These are phyloP conservation scores for Apophysomyces sp. DNA, from an alignment of 371 early-diverging fungal genomes.

Conservation along the genomic window DNA sequence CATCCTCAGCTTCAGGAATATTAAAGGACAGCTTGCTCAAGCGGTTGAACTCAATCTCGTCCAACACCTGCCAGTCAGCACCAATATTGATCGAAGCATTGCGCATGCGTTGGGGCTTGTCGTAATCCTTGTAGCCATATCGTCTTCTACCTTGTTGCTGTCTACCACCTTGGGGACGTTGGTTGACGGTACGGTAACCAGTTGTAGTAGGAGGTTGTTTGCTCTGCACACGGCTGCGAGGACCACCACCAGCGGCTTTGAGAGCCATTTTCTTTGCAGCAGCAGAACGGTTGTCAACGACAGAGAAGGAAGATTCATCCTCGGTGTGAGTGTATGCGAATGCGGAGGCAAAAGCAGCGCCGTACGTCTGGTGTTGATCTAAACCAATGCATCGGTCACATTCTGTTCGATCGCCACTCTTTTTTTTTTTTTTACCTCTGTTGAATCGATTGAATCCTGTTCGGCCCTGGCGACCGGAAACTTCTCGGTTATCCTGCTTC, in stretches of 20 bases:
- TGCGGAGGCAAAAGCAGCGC: slow-evolving; percentile 81
- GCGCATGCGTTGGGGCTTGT: slow-evolving; percentile 72
- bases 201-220: slow-evolving; percentile 21
- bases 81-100: slow-evolving; percentile 89
- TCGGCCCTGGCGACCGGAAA: slow-evolving; percentile 52
- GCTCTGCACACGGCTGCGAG: slow-evolving; percentile 35
- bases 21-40: slow-evolving; percentile 82
- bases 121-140: slow-evolving; percentile 55
- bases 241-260: slow-evolving; percentile 52
- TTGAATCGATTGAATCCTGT: slow-evolving; percentile 62
- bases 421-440: slow-evolving; percentile 45
- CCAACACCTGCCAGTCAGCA: slow-evolving; percentile 89
- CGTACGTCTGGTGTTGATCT: slow-evolving; percentile 83
- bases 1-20: slow-evolving; percentile 74
- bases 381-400: background rate
- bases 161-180: slow-evolving; percentile 47
- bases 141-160: slow-evolving; percentile 45
- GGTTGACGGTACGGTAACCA: slow-evolving; percentile 39
- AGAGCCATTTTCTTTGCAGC: slow-evolving; percentile 69
- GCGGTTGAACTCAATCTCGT: slow-evolving; percentile 93
- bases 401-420: background rate
- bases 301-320: slow-evolving; percentile 95
- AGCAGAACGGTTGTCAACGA: slow-evolving; percentile 87
- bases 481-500: slow-evolving; percentile 63
- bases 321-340: slow-evolving; percentile 91